Conservation (phyloP, 164 flowering plant genomes). For the Protea cynaroides region DNA sequence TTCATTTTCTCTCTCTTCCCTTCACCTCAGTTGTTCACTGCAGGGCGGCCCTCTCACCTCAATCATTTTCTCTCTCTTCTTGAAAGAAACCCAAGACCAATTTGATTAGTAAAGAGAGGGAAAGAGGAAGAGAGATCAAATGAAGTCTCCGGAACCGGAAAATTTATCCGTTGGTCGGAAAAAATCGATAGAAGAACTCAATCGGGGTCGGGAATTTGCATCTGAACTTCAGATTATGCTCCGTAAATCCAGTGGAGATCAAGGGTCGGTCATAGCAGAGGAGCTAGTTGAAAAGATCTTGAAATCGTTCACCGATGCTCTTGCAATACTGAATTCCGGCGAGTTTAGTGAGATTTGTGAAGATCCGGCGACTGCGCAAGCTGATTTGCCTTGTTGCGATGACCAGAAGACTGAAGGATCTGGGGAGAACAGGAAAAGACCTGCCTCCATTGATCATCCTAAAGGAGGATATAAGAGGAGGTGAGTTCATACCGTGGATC, state of each 20-base stretch:
- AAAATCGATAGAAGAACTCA: conserved; percentile 6
- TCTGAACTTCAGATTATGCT: conserved; percentile 6
- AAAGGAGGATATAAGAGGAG: conserved; percentile 16
- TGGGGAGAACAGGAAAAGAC: conserved; percentile 7
- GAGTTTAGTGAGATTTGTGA: conserved; percentile 2
- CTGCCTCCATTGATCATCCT: not conserved
- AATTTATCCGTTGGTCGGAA: not conserved
- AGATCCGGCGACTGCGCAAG: conserved; percentile 3
- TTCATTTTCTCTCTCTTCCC: too few relatives aligned
- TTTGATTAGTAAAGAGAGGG: not conserved
- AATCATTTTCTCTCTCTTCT: too few relatives aligned
- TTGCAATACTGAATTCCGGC: conserved; percentile 8
- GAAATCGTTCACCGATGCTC: conserved; percentile 2
- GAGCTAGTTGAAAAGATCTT: not conserved
- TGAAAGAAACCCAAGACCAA: too few relatives aligned
- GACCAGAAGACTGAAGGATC: conserved; percentile 6
- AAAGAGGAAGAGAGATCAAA: not conserved
- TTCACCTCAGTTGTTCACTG: too few relatives aligned
- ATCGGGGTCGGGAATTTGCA: conserved; percentile 1
- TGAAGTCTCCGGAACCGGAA: not conserved
- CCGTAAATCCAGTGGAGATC: not conserved
- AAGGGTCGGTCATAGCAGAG: not conserved
- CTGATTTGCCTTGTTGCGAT: conserved; percentile 3
- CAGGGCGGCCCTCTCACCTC: too few relatives aligned
- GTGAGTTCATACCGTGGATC: conserved; percentile 1